A percentile compares a stretch with the other conserved stretches of the same genome.
These are phyloP conservation scores for Symbiodinium natans DNA, from an alignment of 73 alveolate genomes.

Conservation along the genomic window DNA sequence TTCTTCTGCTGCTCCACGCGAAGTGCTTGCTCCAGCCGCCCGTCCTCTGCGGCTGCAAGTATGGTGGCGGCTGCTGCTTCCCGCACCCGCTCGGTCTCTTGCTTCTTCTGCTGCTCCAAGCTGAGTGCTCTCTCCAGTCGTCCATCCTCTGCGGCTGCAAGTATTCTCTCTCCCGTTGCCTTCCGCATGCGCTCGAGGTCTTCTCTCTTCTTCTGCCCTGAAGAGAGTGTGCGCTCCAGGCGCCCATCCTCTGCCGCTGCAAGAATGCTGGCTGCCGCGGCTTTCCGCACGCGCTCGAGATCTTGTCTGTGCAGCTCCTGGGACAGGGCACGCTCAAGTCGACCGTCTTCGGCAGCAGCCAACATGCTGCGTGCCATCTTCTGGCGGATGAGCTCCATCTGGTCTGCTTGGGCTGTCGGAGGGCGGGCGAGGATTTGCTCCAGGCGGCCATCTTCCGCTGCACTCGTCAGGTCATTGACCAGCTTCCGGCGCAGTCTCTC, in stretches of 20 bases:
- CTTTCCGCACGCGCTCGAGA: not conserved
- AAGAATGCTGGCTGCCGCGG: not conserved
- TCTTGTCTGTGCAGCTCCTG: not conserved
- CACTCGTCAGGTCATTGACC: not conserved
- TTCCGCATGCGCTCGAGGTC: not conserved
- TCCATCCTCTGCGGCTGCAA: not conserved
- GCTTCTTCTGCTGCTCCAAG: not conserved
- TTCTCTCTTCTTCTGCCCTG: not conserved
- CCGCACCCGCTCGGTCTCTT: not conserved
- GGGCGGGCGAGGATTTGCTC: not conserved
- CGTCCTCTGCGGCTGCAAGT: slow-evolving; percentile 5
- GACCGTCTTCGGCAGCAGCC: not conserved
- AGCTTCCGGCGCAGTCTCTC: not conserved
- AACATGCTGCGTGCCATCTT: not conserved
- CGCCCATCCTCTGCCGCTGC: not conserved
- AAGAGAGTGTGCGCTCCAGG: not conserved
- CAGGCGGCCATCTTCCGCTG: not conserved
- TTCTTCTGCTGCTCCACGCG: not conserved
- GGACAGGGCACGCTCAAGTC: not conserved
- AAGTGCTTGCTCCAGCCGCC: not conserved
- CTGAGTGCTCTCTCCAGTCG: not conserved
- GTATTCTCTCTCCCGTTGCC: not conserved
- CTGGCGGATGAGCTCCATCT: not conserved
- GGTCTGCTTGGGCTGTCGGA: not conserved
- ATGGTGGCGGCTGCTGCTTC: not conserved